phyloP scores from a whole-genome alignment of 441 rosid species.

The Bruguiera hainesii region DNA sequence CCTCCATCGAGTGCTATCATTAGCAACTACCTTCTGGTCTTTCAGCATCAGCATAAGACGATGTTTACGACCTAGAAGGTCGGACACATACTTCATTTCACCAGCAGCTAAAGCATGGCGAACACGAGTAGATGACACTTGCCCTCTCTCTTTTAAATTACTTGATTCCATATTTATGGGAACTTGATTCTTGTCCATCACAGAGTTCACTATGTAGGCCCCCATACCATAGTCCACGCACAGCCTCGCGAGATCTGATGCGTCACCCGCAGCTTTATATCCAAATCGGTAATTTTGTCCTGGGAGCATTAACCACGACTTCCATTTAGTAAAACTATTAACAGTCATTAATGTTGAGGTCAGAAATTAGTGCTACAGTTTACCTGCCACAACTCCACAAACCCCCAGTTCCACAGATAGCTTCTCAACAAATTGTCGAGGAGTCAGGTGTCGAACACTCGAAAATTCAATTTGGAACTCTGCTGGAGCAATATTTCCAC shows the following conservation, averaged over 20 bases:
- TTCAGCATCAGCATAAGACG: slow-evolving; percentile 50
- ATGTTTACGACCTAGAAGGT: slow-evolving; percentile 77
- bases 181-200: slow-evolving; percentile 74
- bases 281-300: slow-evolving; percentile 88
- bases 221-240: slow-evolving; percentile 61
- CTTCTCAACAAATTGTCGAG: slow-evolving; percentile 81
- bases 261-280: slow-evolving; percentile 76
- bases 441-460: slow-evolving; percentile 69
- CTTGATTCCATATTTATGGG: slow-evolving; percentile 25
- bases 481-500: slow-evolving; percentile 54
- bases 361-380: not conserved
- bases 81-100: slow-evolving; percentile 68
- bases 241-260: slow-evolving; percentile 59
- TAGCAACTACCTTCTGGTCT: slow-evolving; percentile 24
- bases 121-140: slow-evolving; percentile 85
- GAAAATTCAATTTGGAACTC: slow-evolving; percentile 65
- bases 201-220: slow-evolving; percentile 60
- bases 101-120: slow-evolving; percentile 77
- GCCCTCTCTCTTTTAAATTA: slow-evolving; percentile 71
- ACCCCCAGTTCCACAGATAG: slow-evolving; percentile 63
- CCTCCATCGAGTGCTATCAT: slow-evolving; percentile 26
- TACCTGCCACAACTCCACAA: slow-evolving; percentile 80
- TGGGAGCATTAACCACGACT: slow-evolving; percentile 21
- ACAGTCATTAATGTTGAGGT: not conserved
- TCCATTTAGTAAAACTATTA: slow-evolving; percentile 4